Evolutionary conservation across 2,329 filamentous ascomycete genomes (phyloP), one percentile per base, ranked within the genome.

Genomic region (Colletotrichum filicis): DNA sequence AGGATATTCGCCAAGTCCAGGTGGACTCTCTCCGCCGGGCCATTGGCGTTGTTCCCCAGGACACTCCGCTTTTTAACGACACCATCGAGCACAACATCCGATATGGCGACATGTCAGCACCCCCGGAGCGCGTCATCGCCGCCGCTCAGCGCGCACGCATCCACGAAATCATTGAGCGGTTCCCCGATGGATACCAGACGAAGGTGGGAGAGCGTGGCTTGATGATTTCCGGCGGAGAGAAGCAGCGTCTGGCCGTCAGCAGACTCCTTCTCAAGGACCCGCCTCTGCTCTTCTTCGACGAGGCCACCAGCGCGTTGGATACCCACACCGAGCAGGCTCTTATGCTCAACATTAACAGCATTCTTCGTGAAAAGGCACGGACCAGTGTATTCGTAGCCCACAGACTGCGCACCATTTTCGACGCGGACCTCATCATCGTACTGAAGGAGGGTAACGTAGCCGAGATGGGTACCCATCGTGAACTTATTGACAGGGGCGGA

Each of bases 331-430:
- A 98, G 84, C 94, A 97, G 83, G 93, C 94, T 1, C 87, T 98
- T 62, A 92, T 98, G 86, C 88, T 92, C 74, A 97, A 98, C 80
- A 98, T 98, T 81, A 98, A 98, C 82, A 92, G 92, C 76, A 97
- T 98, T 66, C 85, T 98, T 66, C 93, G 93, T 77, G 95, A 98
- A 79, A 98, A 97, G 85, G 87, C 87, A 3, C 90, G 95, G 69
- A 98, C 97, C 0, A 98, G 95, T 76, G 94, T 99, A 1, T 98
- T 98, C 80, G 93, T 99, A 5, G 97, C 97, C 7, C 97, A 98
- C 82, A 90, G 97, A 22, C 85, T 99, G 73, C 90, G 96, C 65
- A 98, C 97, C 0, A 98, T 99, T 76, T 97, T 94, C 79, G 97
- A 98, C 79, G 94, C 94, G 52, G 94, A 98, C 82, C 86, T 95